phyloP scores from a whole-genome alignment of 2,329 filamentous ascomycete species.

The Zasmidium citrigriseum region DNA sequence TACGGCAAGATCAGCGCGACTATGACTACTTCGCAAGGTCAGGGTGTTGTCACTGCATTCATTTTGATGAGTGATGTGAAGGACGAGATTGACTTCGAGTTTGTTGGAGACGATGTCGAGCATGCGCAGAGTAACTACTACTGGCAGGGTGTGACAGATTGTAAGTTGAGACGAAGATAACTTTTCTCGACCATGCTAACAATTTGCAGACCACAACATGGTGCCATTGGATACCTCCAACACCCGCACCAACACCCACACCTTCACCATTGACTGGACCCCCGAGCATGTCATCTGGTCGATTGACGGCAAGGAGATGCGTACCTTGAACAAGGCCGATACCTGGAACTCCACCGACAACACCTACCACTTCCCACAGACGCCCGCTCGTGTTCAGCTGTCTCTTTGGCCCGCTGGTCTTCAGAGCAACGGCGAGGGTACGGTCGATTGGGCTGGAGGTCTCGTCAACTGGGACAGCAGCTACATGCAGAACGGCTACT shows the following conservation, averaged over 20 bases:
- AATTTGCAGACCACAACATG: constrained; percentile 67
- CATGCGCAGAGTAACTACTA: constrained; percentile 94
- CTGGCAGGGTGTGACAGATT: constrained; percentile 89
- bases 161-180: constrained; percentile 56
- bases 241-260: constrained; percentile 78
- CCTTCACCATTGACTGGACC: constrained; percentile 91
- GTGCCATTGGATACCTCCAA: constrained; percentile 68
- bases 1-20: constrained; percentile 89
- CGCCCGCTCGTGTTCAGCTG: constrained; percentile 84
- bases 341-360: constrained; percentile 86
- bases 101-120: constrained; percentile 75
- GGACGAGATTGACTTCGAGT: constrained; percentile 98
- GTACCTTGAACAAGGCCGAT: constrained; percentile 71
- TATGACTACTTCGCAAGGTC: constrained; percentile 79
- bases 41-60: constrained; percentile 94
- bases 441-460: constrained; percentile 89
- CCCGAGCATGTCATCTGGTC: constrained; percentile 84
- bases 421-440: constrained; percentile 75
- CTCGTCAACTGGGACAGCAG: constrained; percentile 80
- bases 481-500: constrained; percentile 87
- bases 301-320: constrained; percentile 76
- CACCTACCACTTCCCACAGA: constrained; percentile 87
- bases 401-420: constrained; percentile 95
- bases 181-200: constrained; percentile 20
- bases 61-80: constrained; percentile 94